These are phyloP conservation scores for Pseudocercospora fijiensis DNA, from an alignment of 2,329 filamentous ascomycete genomes.

Conservation along the genomic window DNA sequence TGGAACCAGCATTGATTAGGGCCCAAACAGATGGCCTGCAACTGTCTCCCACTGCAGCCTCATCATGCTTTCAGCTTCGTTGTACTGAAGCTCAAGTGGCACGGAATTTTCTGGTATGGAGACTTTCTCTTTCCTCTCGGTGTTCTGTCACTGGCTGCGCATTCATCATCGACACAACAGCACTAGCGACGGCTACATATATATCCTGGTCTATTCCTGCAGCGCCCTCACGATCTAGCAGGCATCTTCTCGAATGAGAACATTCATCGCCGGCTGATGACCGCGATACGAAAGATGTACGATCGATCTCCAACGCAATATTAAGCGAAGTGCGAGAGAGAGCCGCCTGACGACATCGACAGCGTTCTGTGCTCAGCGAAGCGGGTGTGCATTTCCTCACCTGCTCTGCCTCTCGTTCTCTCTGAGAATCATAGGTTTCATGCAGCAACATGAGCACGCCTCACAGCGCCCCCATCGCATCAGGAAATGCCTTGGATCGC, in stretches of 20 bases:
- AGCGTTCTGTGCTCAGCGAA: neutral
- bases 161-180: neutral
- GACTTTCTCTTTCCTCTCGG: neutral
- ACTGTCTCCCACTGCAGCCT: neutral
- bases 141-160: neutral
- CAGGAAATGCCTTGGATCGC: too few relatives aligned
- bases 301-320: neutral
- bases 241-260: neutral
- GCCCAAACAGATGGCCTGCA: neutral
- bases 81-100: neutral
- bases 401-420: neutral
- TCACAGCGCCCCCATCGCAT: too few relatives aligned
- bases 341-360: neutral
- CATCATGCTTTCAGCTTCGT: neutral
- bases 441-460: too few relatives aligned
- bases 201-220: neutral
- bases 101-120: neutral
- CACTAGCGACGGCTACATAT: neutral
- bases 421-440: too few relatives aligned
- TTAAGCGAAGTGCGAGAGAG: neutral
- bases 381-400: too few relatives aligned
- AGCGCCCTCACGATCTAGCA: neutral
- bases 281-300: too few relatives aligned
- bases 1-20: conserved; percentile 4
- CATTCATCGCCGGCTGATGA: neutral